These are phyloP conservation scores for Theileria annulata DNA, from an alignment of 169 alveolate genomes.

Conservation along the genomic window DNA sequence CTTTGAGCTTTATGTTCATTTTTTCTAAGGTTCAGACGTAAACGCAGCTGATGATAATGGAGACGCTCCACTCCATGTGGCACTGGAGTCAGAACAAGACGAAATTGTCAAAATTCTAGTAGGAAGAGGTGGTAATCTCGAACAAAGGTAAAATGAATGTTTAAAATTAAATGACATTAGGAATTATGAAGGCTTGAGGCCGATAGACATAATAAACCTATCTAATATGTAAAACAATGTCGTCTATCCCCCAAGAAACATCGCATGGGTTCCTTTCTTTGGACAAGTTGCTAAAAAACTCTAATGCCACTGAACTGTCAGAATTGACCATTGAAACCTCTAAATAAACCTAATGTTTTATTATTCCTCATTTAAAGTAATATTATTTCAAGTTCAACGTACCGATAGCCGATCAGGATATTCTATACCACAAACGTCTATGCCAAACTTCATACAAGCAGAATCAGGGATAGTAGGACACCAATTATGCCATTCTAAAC, in stretches of 20 bases:
- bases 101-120: constrained; percentile 52
- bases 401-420: constrained; percentile 74
- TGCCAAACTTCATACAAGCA: constrained; percentile 63
- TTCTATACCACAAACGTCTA: constrained; percentile 75
- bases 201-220: constrained; percentile 11
- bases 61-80: constrained; percentile 67
- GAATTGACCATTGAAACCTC: constrained; percentile 48
- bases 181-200: constrained; percentile 16
- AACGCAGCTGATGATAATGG: constrained; percentile 61
- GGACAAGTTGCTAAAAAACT: constrained; percentile 62
- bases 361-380: background rate
- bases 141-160: constrained; percentile 38
- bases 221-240: constrained; percentile 68
- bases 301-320: constrained; percentile 34
- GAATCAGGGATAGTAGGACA: constrained; percentile 64
- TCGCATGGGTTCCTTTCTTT: constrained; percentile 70
- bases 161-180: constrained; percentile 14
- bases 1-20: background rate
- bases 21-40: constrained; percentile 31
- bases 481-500: constrained; percentile 62
- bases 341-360: constrained; percentile 27
- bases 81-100: constrained; percentile 65
- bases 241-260: constrained; percentile 84
- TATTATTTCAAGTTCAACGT: background rate
- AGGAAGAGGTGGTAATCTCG: constrained; percentile 49